Percentiles rank a stretch among this genome's conserved stretches.
Conservation (phyloP, 116 monocot species). For the Cymodocea nodosa region DNA sequence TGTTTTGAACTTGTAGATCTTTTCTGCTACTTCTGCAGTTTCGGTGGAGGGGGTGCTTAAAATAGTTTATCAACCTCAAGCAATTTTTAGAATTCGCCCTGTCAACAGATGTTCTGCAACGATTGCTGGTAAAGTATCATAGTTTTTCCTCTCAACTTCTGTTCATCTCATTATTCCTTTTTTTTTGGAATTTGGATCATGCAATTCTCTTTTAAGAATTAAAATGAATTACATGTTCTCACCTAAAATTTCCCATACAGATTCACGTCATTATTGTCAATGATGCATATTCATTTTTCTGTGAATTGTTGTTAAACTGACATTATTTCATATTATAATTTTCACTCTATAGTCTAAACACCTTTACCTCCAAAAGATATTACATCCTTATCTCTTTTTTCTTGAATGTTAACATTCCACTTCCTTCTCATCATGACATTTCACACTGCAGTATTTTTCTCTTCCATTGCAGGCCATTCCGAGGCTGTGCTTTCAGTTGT, state of each 20-base stretch:
- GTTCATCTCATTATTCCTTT: not conserved
- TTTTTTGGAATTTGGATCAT: no score
- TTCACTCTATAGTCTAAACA: no score
- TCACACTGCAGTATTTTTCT: not conserved
- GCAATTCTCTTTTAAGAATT: no score
- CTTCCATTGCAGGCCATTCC: conserved; percentile 52
- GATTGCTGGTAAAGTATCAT: conserved; percentile 55
- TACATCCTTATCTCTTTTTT: not conserved
- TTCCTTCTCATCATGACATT: not conserved
- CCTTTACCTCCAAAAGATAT: not conserved
- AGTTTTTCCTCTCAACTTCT: not conserved
- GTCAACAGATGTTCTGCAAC: conserved; percentile 96
- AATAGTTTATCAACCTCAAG: conserved; percentile 93
- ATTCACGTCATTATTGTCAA: no score
- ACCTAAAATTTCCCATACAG: no score
- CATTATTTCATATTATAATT: no score
- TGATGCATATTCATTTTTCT: no score
- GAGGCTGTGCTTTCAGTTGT: conserved; percentile 95
- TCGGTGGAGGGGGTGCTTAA: conserved; percentile 78
- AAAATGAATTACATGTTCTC: no score
- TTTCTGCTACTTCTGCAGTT: conserved; percentile 33
- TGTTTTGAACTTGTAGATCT: not conserved
- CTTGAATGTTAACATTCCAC: no score
- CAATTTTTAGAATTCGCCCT: conserved; percentile 82
- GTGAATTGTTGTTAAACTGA: no score